Evolutionary conservation across 1,284 basidiomycete genomes (phyloP), one percentile per base, ranked within the genome.

Genomic region (Cutaneotrichosporon daszewskae): DNA sequence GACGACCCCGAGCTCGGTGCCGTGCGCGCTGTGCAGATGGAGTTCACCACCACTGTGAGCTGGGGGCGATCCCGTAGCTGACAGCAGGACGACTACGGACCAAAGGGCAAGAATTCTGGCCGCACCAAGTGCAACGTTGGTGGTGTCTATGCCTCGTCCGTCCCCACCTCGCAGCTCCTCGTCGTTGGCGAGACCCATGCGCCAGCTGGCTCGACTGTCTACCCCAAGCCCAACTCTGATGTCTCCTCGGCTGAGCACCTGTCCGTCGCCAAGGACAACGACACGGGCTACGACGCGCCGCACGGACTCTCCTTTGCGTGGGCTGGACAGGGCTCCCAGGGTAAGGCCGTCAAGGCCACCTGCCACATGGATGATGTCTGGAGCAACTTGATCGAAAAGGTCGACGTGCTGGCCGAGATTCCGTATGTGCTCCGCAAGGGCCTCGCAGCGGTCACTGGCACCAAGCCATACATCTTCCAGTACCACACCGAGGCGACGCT

Each of bases 331-430:
- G 57, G 60, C 72, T 59, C 56, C 19, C 50, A 57, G 17, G 65
- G 62, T 11, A 77, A 75, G 25, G 75, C 74, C 1, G n/a, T n/a
- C n/a, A 71, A 76, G n/a, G 82, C 81, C 1, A 68, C 66, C 4
- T 63, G 87, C 35, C 73, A 77, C 31, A 82, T 79, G 14, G 76
- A 75, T 27, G 51, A 84, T 19, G 63, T 73, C 11, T 18, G 73
- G 79, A 12, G 77, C 81, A 48, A 92, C 0, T 73, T 98, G 63
- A 80, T 98, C 35, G 91, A 97, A 72, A 97, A 97, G 75, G 89
- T 98, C 14, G 92, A 98, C 60, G 83, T 98, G 1, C 78, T 99
- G 14, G 90, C 86, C 4, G 92, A 98, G 75, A 91, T 99, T 58
- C 95, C 95, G 8, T 84, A 85, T 55, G 81, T 95, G 35, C 64